Evolutionary conservation across 345 rosid genomes (phyloP).

Genomic region (Iberis pinnata): DNA sequence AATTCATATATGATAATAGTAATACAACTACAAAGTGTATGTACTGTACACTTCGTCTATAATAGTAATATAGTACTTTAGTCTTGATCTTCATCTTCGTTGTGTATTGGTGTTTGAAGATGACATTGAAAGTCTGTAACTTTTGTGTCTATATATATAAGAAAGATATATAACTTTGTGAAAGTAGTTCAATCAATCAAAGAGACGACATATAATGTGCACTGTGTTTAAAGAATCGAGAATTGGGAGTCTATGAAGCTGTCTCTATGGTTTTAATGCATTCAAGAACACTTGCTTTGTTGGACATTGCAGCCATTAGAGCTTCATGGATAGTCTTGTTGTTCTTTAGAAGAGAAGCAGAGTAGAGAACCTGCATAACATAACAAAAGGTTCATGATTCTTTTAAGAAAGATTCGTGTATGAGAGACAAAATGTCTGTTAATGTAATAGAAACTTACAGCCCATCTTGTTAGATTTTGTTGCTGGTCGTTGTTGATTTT

Average conservation of each 20-base stretch:
- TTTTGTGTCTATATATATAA: slow-evolving; percentile 11
- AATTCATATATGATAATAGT: neutral
- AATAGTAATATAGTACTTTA: neutral
- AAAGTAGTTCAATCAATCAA: neutral
- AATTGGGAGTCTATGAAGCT: slow-evolving; percentile 35
- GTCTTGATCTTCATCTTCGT: slow-evolving; percentile 7
- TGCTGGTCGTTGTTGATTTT: slow-evolving; percentile 78
- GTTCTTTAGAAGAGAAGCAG: slow-evolving; percentile 75
- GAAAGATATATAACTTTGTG: neutral
- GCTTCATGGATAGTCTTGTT: slow-evolving; percentile 66
- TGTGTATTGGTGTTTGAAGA: slow-evolving; percentile 18
- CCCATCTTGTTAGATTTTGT: slow-evolving; percentile 96
- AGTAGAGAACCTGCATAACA: slow-evolving; percentile 61
- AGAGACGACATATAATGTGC: neutral
- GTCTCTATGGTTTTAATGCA: slow-evolving; percentile 75
- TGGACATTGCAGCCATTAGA: slow-evolving; percentile 66
- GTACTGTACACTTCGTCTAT: slow-evolving; percentile 4
- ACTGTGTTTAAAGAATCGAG: neutral
- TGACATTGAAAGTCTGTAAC: slow-evolving; percentile 21
- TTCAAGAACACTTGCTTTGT: slow-evolving; percentile 62
- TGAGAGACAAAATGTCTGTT: too few species aligned
- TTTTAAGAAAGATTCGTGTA: too few species aligned
- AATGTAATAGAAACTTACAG: slow-evolving; percentile 43
- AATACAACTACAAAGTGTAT: too few species aligned
- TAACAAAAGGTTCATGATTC: neutral